phyloP scores from a whole-genome alignment of 257 asterid genomes.

The Solanum pimpinellifolium region DNA sequence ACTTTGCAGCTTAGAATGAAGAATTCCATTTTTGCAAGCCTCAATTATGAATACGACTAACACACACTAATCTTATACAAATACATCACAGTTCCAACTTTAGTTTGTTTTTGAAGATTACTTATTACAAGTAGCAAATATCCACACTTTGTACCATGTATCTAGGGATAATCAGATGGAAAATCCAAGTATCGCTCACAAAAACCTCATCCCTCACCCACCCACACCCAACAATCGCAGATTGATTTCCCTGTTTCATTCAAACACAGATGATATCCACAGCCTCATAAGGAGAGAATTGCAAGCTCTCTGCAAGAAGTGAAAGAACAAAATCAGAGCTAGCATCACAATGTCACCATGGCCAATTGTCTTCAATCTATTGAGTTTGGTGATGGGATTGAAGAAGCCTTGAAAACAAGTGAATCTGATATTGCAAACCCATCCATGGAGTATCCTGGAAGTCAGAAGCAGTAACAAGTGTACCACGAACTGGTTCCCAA shows the following conservation, averaged over 20 bases:
- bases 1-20: neutral
- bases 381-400: constrained; percentile 41
- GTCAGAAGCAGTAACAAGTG: constrained; percentile 32
- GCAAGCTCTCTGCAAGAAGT: constrained; percentile 63
- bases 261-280: constrained; percentile 36
- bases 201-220: neutral
- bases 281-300: constrained; percentile 55
- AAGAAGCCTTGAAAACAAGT: constrained; percentile 27
- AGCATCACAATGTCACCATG: constrained; percentile 53
- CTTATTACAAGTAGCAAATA: neutral
- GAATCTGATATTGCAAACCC: constrained; percentile 35
- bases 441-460: constrained; percentile 34
- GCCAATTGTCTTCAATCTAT: constrained; percentile 32
- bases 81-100: neutral
- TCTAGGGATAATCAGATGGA: neutral
- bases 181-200: neutral
- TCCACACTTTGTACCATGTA: neutral
- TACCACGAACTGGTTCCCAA: constrained; percentile 41
- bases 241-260: neutral
- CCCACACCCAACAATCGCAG: neutral
- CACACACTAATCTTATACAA: neutral
- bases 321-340: constrained; percentile 46
- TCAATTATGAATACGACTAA: neutral
- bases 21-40: neutral
- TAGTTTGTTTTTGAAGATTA: neutral